Evolutionary conservation across 2,329 filamentous ascomycete species (phyloP).

Genomic region (Thermoascus crustaceus): DNA sequence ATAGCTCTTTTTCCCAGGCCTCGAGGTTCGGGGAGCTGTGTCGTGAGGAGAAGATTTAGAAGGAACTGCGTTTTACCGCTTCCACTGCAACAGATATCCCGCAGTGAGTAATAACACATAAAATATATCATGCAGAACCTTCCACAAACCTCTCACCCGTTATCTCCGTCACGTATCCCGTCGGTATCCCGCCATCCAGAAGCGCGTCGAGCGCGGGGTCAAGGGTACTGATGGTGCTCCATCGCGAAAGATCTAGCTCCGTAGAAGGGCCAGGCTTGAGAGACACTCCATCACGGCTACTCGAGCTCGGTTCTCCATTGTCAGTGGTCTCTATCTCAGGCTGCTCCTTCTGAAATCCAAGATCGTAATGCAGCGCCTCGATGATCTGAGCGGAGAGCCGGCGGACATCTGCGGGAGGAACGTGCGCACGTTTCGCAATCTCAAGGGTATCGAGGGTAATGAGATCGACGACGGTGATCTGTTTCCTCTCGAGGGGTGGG

Average conservation of each 20-base stretch:
- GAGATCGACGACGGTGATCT: conserved; percentile 72
- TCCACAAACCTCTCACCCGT: conserved; percentile 72
- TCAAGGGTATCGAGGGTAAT: conserved; percentile 75
- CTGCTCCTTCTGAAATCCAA: conserved; percentile 33
- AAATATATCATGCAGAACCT: conserved; percentile 9
- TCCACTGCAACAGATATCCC: conserved; percentile 45
- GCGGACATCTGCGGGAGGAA: conserved; percentile 73
- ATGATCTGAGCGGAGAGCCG: conserved; percentile 62
- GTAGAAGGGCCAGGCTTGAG: conserved; percentile 17
- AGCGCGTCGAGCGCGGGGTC: conserved; percentile 62
- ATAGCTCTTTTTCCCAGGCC: conserved; percentile 68
- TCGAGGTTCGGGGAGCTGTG: conserved; percentile 67
- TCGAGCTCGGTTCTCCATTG: conserved; percentile 15
- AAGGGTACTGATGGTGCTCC: conserved; percentile 67
- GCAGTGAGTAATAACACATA: conserved; percentile 9
- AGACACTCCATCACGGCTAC: conserved; percentile 13
- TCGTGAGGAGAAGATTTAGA: conserved; percentile 71
- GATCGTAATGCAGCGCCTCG: conserved; percentile 57
- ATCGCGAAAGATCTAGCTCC: conserved; percentile 31
- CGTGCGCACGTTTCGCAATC: conserved; percentile 74
- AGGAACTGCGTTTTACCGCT: conserved; percentile 94
- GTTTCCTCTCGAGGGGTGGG: conserved; percentile 68
- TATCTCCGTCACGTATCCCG: conserved; percentile 77
- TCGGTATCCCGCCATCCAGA: conserved; percentile 71
- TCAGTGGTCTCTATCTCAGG: conserved; percentile 5